phyloP scores from a whole-genome alignment of 2,329 filamentous ascomycete genomes.

The Coniella vitis region DNA sequence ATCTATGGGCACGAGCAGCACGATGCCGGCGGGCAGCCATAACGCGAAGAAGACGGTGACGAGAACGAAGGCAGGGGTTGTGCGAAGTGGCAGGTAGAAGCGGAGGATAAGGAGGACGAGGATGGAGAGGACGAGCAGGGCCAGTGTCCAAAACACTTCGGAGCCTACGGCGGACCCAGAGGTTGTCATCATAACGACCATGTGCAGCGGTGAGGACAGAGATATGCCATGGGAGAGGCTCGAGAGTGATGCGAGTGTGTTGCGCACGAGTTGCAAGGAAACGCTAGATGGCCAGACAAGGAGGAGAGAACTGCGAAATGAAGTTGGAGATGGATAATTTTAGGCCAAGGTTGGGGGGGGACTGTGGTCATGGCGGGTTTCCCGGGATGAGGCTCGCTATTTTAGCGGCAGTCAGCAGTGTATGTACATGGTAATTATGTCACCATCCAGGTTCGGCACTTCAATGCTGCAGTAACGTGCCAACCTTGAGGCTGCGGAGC shows the following conservation, averaged over 20 bases:
- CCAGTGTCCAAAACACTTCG: constrained; percentile 66
- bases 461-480: too few species aligned
- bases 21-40: constrained; percentile 82
- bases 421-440: too few species aligned
- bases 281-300: neutral
- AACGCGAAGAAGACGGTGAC: constrained; percentile 95
- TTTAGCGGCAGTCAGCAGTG: too few species aligned
- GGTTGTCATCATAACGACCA: constrained; percentile 16
- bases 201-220: constrained; percentile 1
- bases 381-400: too few species aligned
- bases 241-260: neutral
- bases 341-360: constrained; percentile 7
- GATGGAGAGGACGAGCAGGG: constrained; percentile 67
- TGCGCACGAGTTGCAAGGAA: neutral
- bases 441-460: too few species aligned
- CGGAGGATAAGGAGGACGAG: constrained; percentile 79
- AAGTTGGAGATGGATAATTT: constrained; percentile 13
- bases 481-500: too few species aligned
- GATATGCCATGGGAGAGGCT: constrained; percentile 7
- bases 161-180: constrained; percentile 62
- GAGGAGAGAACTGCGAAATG: constrained; percentile 2
- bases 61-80: constrained; percentile 82
- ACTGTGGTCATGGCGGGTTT: neutral
- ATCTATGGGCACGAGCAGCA: constrained; percentile 91
- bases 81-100: constrained; percentile 82